Conservation (phyloP, 108 stramenopile genomes). For the Licmophora abbreviata region DNA sequence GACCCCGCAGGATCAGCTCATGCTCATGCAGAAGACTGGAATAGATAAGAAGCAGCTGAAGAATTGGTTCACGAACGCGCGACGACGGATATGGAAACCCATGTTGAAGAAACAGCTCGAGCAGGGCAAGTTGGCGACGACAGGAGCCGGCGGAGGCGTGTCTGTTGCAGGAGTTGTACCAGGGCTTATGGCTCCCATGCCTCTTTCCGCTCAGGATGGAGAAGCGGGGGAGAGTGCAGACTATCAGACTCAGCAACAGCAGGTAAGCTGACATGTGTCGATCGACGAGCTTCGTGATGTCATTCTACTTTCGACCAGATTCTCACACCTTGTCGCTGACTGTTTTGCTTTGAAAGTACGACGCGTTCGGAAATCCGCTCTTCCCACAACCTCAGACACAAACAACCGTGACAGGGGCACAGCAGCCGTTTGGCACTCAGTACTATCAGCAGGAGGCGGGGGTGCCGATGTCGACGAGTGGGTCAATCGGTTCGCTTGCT, state of each 20-base stretch:
- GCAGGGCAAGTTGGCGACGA: conserved; percentile 70
- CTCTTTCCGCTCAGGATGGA: too few relatives aligned
- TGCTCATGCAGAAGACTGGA: conserved; percentile 91
- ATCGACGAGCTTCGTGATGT: too few relatives aligned
- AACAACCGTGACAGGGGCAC: conserved; percentile 14
- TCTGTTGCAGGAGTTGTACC: conserved; percentile 23
- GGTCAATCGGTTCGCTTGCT: conserved; percentile 28
- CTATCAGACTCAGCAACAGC: conserved; percentile 17
- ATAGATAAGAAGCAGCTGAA: conserved; percentile 94
- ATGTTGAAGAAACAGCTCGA: conserved; percentile 89
- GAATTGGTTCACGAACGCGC: conserved; percentile 95
- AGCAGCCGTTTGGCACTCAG: conserved; percentile 28
- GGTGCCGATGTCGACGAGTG: conserved; percentile 14
- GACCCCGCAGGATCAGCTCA: conserved; percentile 83
- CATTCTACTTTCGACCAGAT: too few relatives aligned
- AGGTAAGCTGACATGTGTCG: conserved; percentile 10
- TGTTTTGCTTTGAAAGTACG: too few relatives aligned
- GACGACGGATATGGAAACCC: conserved; percentile 93
- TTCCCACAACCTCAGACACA: conserved; percentile 12
- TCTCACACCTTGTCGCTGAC: too few relatives aligned
- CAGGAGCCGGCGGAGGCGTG: conserved; percentile 33
- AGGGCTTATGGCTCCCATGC: conserved; percentile 36
- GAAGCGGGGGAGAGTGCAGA: conserved; percentile 8
- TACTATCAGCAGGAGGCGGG: conserved; percentile 29
- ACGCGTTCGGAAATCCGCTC: conserved; percentile 9